phyloP scores from a whole-genome alignment of 2,329 filamentous ascomycete species.

The Exophiala alcalophila region DNA sequence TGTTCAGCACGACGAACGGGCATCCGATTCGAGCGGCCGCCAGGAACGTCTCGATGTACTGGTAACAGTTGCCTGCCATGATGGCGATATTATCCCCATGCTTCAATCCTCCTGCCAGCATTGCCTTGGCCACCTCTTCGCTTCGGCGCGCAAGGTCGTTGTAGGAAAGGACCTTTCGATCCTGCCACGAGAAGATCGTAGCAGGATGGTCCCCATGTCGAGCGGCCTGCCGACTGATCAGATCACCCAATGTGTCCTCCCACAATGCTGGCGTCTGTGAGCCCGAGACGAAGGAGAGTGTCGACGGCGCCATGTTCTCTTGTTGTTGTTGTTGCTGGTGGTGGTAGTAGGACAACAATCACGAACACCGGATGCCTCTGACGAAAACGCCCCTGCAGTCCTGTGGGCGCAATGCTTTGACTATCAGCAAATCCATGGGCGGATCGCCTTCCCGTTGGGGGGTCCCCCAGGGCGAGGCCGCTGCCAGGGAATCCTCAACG shows the following conservation, averaged over 20 bases:
- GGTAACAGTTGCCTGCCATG: constrained; percentile 24
- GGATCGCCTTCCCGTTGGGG: no score
- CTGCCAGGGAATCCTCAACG: no score
- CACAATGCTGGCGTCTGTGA: constrained; percentile 8
- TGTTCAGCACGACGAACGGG: constrained; percentile 36
- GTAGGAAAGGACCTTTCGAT: constrained; percentile 63
- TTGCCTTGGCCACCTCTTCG: constrained; percentile 17
- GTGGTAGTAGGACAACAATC: no score
- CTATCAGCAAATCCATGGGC: no score
- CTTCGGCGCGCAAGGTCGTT: constrained; percentile 60
- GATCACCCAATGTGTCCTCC: constrained; percentile 39
- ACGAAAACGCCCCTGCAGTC: no score
- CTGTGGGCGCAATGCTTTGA: no score
- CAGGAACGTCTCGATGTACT: constrained; percentile 27
- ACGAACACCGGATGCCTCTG: no score
- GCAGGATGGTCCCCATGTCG: constrained; percentile 47
- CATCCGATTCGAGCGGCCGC: constrained; percentile 37
- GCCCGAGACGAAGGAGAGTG: constrained; percentile 9
- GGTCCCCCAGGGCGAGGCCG: no score
- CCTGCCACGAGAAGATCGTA: constrained; percentile 43
- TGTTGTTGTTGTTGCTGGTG: not conserved
- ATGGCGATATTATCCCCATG: constrained; percentile 22
- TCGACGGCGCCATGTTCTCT: no score
- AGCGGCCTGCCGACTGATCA: constrained; percentile 43
- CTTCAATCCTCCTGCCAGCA: constrained; percentile 17